Evolutionary conservation across 1,139 yeast species (phyloP), one percentile per base, ranked within the genome.

Genomic region (Maudiozyma humilis): DNA sequence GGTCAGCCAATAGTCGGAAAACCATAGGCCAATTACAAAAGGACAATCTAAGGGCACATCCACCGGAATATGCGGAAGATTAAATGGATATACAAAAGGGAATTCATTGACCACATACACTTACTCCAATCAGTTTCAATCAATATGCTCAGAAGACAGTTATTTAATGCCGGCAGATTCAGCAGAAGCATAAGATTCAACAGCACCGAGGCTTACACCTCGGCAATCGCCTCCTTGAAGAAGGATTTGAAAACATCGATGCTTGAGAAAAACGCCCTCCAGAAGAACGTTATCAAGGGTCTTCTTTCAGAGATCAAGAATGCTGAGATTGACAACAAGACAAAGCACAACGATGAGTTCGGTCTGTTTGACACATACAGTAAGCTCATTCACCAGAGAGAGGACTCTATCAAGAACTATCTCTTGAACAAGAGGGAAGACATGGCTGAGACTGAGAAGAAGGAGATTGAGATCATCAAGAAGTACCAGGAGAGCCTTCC

Each of bases 291-390:
- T 1, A 69, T 79, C 36, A 70, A 79, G 50, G 69, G 75, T 13
- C 66, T 80, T 10, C 64, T 80, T 56, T 69, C 83, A 4, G 73
- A 72, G 15, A 72, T 79, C 49, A 79, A 80, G 62, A 79, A 80
- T 61, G 68, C 73, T 42, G 82, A 78, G 53, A 75, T 79, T 43
- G 78, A 74, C 36, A 64, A 65, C 16, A 68, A 71, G 42, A 74
- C 66, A 4, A 62, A 71, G 5, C 64, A 69, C 18, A 63, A 68
- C 32, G 72, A 73, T 42, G 82, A 78, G 52, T 71, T 72, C 43
- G 60, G 66, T 15, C 60, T 79, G 32, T 71, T 67, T 47, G 77
- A 75, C 43, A 57, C 75, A 13, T 66, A 75, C 44, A 56, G 65
- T 18, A 75, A 77, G 45, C 65, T 77, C 64, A 66, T 75, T 44